A percentile compares a stretch with the other conserved stretches of the same genome.
phyloP scores from a whole-genome alignment of 495 filamentous ascomycete species.

The Neurospora sp. region DNA sequence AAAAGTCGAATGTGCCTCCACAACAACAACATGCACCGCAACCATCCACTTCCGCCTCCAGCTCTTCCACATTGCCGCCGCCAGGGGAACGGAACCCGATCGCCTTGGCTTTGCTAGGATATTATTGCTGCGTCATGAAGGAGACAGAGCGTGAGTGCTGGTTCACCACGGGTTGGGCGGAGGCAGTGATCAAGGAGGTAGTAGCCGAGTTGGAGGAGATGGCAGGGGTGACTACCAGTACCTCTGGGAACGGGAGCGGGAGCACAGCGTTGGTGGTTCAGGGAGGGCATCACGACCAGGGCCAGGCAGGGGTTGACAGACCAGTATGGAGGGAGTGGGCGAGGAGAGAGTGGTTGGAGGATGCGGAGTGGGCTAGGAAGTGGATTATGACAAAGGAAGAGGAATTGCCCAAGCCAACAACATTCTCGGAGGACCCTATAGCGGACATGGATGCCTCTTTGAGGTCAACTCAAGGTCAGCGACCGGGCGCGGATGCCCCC shows the following conservation, averaged over 20 bases:
- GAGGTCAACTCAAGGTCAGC: neutral
- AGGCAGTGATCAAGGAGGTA: constrained; percentile 11
- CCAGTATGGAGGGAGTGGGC: neutral
- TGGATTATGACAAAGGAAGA: neutral
- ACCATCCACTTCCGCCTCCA: neutral
- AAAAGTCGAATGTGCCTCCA: neutral
- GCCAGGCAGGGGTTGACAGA: neutral
- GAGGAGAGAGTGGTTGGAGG: neutral
- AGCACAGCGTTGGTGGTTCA: neutral
- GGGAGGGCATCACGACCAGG: neutral
- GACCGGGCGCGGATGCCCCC: neutral
- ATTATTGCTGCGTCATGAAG: constrained; percentile 19
- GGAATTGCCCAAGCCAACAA: neutral
- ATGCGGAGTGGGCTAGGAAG: neutral
- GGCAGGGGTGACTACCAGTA: neutral
- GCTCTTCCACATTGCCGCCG: neutral
- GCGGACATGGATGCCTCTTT: neutral
- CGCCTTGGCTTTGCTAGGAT: constrained; percentile 16
- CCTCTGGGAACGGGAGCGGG: neutral
- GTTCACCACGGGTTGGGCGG: constrained; percentile 19
- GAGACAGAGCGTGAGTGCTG: constrained; percentile 13
- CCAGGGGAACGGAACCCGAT: constrained; percentile 8
- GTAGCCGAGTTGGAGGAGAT: neutral
- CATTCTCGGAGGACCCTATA: neutral
- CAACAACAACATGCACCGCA: neutral